Evolutionary conservation across 2,329 filamentous ascomycete genomes (phyloP).

Genomic region (Leptodontidium sp.): DNA sequence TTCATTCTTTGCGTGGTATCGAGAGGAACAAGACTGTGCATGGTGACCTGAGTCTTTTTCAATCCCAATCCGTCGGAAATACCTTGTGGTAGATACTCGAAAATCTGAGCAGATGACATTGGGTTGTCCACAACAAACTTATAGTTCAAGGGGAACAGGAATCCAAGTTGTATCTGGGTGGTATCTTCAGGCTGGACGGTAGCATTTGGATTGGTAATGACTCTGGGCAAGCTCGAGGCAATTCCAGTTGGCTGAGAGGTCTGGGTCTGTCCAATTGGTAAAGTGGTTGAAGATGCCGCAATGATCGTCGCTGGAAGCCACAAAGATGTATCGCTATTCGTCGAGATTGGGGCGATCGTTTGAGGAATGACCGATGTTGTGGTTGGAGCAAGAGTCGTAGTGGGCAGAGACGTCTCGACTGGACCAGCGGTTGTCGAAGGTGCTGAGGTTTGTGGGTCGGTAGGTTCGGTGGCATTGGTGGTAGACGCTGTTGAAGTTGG

Average conservation of each 20-base stretch:
- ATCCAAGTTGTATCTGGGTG: slow-evolving; percentile 83
- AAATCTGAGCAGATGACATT: slow-evolving; percentile 84
- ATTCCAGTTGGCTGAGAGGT: slow-evolving; percentile 41
- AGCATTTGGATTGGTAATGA: slow-evolving; percentile 42
- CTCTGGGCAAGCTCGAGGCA: slow-evolving; percentile 38
- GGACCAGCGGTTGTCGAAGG: slow-evolving; percentile 18
- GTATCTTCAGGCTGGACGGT: slow-evolving; percentile 59
- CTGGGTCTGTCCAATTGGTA: slow-evolving; percentile 28
- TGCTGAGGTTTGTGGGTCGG: slow-evolving; percentile 17
- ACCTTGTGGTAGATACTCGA: slow-evolving; percentile 77
- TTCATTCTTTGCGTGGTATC: slow-evolving; percentile 74
- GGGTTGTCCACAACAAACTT: slow-evolving; percentile 77
- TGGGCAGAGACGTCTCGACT: slow-evolving; percentile 20
- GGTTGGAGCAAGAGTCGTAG: slow-evolving; percentile 26
- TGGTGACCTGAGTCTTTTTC: slow-evolving; percentile 60
- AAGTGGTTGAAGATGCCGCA: slow-evolving; percentile 34
- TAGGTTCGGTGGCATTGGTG: slow-evolving; percentile 27
- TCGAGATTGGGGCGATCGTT: slow-evolving; percentile 39
- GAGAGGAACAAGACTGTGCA: slow-evolving; percentile 78
- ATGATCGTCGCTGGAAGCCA: slow-evolving; percentile 43
- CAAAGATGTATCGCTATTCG: slow-evolving; percentile 39
- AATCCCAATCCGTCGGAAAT: slow-evolving; percentile 59
- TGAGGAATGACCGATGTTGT: slow-evolving; percentile 23
- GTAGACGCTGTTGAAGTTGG: slow-evolving; percentile 14
- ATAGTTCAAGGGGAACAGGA: slow-evolving; percentile 83